Evolutionary conservation across 2,329 filamentous ascomycete species (phyloP).

Genomic region (Gliomastix tumulicola): DNA sequence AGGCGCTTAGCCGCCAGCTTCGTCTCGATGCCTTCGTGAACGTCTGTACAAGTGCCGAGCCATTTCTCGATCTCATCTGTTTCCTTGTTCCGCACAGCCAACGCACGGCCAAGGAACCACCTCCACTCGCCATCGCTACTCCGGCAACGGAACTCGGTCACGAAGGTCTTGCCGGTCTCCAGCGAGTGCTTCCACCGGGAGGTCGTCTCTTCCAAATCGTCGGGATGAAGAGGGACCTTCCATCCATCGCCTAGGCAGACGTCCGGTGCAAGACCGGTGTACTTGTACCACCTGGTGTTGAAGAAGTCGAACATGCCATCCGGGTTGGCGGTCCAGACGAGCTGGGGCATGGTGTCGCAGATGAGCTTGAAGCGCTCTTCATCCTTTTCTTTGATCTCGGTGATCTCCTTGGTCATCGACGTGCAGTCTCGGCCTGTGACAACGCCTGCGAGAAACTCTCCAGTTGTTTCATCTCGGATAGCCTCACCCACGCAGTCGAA

Average conservation of each 20-base stretch:
- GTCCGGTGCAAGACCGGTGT: conserved; percentile 60
- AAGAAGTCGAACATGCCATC: conserved; percentile 67
- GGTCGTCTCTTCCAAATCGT: conserved; percentile 53
- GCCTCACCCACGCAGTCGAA: conserved; percentile 63
- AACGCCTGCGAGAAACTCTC: conserved; percentile 67
- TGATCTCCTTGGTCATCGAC: conserved; percentile 60
- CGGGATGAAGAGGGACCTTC: conserved; percentile 60
- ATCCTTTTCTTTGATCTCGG: conserved; percentile 61
- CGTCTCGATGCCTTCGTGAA: conserved; percentile 66
- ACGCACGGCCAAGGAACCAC: conserved; percentile 71
- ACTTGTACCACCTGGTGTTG: conserved; percentile 72
- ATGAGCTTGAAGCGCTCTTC: conserved; percentile 70
- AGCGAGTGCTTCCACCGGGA: conserved; percentile 57
- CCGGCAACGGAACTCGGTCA: conserved; percentile 63
- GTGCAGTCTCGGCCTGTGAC: conserved; percentile 70
- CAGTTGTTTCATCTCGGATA: conserved; percentile 58
- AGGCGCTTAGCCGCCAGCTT: conserved; percentile 59
- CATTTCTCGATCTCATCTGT: conserved; percentile 67
- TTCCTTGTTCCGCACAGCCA: conserved; percentile 59
- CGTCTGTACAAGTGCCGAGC: conserved; percentile 77
- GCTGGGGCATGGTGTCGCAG: conserved; percentile 64
- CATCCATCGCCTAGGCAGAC: conserved; percentile 57
- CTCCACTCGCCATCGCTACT: conserved; percentile 63
- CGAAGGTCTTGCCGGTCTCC: conserved; percentile 60
- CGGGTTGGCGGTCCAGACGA: conserved; percentile 67